Percentiles rank a stretch among this genome's conserved stretches.
phyloP scores from a whole-genome alignment of 768 basidiomycete species.

The Macrolepiota albuminosa region DNA sequence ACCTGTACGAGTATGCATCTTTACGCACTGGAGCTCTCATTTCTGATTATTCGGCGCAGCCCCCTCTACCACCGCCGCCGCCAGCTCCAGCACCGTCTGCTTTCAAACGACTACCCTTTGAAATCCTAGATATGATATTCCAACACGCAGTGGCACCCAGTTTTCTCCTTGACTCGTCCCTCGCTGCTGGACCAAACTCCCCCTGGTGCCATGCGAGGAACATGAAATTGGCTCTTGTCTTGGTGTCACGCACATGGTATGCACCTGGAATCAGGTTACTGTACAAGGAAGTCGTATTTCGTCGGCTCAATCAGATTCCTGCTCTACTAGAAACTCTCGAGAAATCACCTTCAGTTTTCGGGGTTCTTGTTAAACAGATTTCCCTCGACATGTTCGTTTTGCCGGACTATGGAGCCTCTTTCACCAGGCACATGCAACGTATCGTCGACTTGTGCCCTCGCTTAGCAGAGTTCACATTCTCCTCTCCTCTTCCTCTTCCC shows the following conservation, averaged over 20 bases:
- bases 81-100: not conserved
- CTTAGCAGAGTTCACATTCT: not conserved
- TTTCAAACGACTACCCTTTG: conserved; percentile 13
- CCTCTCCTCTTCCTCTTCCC: conserved; percentile 5
- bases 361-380: conserved; percentile 11
- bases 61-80: not conserved
- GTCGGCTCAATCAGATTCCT: conserved; percentile 17
- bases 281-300: conserved; percentile 23
- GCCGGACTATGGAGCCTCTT: conserved; percentile 8
- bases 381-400: conserved; percentile 10
- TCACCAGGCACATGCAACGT: conserved; percentile 8
- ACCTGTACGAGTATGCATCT: not conserved
- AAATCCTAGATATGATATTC: conserved; percentile 24
- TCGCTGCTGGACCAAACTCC: conserved; percentile 13
- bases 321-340: conserved; percentile 17
- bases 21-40: not conserved
- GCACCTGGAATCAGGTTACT: conserved; percentile 18
- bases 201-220: conserved; percentile 18
- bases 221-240: conserved; percentile 17
- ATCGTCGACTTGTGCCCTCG: conserved; percentile 9
- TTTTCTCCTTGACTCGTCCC: conserved; percentile 16
- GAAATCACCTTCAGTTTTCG: conserved; percentile 2
- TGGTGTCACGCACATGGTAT: conserved; percentile 25
- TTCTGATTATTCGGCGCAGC: not conserved
- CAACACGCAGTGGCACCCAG: conserved; percentile 18